Percentiles rank a stretch among this genome's conserved stretches.
Evolutionary conservation across 768 basidiomycete species (phyloP).

Genomic region (Russula lepida): DNA sequence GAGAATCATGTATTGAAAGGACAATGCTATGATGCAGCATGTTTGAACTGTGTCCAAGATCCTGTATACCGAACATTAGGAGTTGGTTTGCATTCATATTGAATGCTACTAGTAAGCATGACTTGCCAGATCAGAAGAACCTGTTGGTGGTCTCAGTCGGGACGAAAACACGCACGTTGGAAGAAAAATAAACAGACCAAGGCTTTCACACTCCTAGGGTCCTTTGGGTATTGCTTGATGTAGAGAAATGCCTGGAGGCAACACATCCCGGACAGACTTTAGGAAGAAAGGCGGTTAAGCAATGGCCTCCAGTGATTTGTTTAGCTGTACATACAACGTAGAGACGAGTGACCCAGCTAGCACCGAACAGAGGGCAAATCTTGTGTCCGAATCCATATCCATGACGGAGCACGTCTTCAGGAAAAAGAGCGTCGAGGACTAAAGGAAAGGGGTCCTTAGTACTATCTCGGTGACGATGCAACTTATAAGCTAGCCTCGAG

Average conservation of each 20-base stretch:
- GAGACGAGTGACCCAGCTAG: conserved; percentile 6
- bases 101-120: too few species aligned
- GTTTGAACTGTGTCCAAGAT: conserved; percentile 6
- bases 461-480: background rate
- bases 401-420: background rate
- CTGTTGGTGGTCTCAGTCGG: background rate
- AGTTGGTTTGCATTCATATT: background rate
- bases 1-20: conserved; percentile 9
- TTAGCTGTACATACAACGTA: background rate
- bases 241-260: conserved; percentile 11
- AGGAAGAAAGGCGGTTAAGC: background rate
- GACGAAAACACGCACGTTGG: background rate
- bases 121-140: conserved; percentile 13
- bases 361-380: conserved; percentile 1
- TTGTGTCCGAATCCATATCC: conserved; percentile 6
- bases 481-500: background rate
- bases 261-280: conserved; percentile 6
- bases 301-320: background rate
- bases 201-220: conserved; percentile 5
- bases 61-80: background rate
- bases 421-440: background rate
- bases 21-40: background rate
- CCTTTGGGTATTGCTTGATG: background rate
- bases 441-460: background rate
- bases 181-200: background rate